A percentile compares a stretch with the other conserved stretches of the same genome.
phyloP scores from a whole-genome alignment of 2,329 filamentous ascomycete species.

The Verticillium zaregamsianum region DNA sequence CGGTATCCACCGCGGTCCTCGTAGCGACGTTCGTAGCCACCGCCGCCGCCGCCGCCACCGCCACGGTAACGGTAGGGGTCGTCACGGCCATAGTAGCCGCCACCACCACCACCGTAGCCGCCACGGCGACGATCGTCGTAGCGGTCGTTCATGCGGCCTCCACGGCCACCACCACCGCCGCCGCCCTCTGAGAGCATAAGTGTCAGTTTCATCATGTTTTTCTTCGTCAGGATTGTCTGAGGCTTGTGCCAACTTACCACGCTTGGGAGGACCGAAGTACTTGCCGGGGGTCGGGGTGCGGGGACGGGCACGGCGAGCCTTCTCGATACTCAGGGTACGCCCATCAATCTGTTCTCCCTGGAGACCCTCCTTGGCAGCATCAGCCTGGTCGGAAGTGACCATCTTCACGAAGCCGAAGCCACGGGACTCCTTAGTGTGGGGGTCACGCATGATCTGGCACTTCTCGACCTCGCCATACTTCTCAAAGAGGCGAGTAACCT shows the following conservation, averaged over 20 bases:
- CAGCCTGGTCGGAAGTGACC: conserved; percentile 89
- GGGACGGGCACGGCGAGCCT: conserved; percentile 90
- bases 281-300: conserved; percentile 97
- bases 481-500: conserved; percentile 92
- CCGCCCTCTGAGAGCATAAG: conserved; percentile 21
- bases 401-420: conserved; percentile 99
- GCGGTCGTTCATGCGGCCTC: conserved; percentile 49
- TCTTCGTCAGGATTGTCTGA: too few species aligned
- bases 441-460: conserved; percentile 99
- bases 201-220: conserved; percentile 3
- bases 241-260: conserved; percentile 59
- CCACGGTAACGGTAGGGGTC: conserved; percentile 55
- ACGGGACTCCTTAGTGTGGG: conserved; percentile 96
- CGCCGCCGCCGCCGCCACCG: conserved; percentile 29
- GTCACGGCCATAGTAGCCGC: conserved; percentile 41
- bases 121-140: conserved; percentile 64
- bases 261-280: conserved; percentile 97
- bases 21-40: conserved; percentile 39
- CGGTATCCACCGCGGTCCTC: conserved; percentile 39
- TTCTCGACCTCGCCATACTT: conserved; percentile 99
- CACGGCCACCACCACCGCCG: conserved; percentile 42
- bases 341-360: conserved; percentile 95
- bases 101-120: conserved; percentile 44
- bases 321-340: conserved; percentile 95
- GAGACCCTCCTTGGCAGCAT: conserved; percentile 92